Evolutionary conservation across 1,284 basidiomycete species (phyloP), one percentile per base, ranked within the genome.

Genomic region (Fomitopsis schrenkii): DNA sequence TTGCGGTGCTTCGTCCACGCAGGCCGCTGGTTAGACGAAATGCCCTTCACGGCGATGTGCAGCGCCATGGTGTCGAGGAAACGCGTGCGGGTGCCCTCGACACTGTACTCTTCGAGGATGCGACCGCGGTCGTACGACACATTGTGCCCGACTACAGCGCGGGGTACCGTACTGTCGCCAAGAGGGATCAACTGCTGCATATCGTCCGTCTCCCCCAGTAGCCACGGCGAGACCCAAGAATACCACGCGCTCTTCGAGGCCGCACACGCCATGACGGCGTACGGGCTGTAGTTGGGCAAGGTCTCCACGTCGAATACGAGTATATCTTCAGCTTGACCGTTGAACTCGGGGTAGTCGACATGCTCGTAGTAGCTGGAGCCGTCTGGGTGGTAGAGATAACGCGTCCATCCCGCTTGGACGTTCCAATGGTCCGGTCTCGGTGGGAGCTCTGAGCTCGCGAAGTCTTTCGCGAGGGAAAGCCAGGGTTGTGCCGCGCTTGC

Each of bases 11-110:
- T 88, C 77, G 90, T 86, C 95, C 96, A 99, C 2, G 92, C 91
- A 0, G 95, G 94, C 0, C 96, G 87, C 72, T 99, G 97, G 64
- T 95, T 92, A 0, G 94, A 95, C 0, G 95, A 97, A 61, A 99
- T 97, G 6, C 97, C 97, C 63, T 92, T 90, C 3, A 95, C 91
- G 5, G 97, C 95, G 55, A 97, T 90, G 72, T 99, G 97, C 10
- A 99, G 80, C 1, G 94, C 88, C 86, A 99, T 94, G 0, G 97
- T 99, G 72, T 99, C 97, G 42, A 98, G 76, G 74, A 93, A 99
- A 1, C 97, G 86, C 26, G 86, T 96, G 50, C 82, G 75, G 0
- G 91, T 91, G 0, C 83, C 81, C 0, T 79, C 70, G 5, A 98
- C 74, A 59, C 78, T 78, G 72, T 99, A 98, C 73, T 99, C 97